Conservation (phyloP, 2,329 filamentous ascomycete genomes). For the Alternaria longipes region DNA sequence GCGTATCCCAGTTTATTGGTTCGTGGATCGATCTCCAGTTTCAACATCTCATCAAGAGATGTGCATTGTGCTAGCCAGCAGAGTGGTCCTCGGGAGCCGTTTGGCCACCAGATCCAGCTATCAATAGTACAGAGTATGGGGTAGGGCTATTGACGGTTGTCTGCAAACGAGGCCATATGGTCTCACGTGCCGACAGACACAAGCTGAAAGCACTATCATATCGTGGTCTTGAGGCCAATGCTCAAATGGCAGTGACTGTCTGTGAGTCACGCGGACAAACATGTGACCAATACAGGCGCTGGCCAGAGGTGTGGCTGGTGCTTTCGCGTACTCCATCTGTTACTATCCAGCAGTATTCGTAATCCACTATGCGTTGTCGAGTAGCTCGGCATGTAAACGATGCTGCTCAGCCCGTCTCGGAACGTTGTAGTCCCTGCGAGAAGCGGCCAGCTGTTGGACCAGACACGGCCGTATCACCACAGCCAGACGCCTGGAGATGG, state of each 20-base stretch:
- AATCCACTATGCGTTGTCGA: conserved; percentile 4
- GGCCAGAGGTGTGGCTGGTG: conserved; percentile 34
- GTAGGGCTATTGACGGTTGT: conserved; percentile 14
- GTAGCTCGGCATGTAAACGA: conserved; percentile 13
- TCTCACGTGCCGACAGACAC: conserved; percentile 25
- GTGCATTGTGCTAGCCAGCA: conserved; percentile 14
- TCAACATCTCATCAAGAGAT: conserved; percentile 17
- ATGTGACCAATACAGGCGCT: conserved; percentile 25
- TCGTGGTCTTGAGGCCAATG: not conserved
- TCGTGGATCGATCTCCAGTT: conserved; percentile 16
- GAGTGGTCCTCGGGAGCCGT: conserved; percentile 22
- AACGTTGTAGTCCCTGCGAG: conserved; percentile 3
- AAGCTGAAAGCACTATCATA: conserved; percentile 27
- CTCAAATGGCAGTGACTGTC: conserved; percentile 9
- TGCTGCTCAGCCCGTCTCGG: conserved; percentile 12
- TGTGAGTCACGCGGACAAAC: conserved; percentile 22
- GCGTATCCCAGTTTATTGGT: conserved; percentile 17
- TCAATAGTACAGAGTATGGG: conserved; percentile 21
- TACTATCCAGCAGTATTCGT: not conserved
- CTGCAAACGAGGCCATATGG: conserved; percentile 14
- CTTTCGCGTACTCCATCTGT: conserved; percentile 4
- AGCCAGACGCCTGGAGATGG: conserved; percentile 5
- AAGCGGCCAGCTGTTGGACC: conserved; percentile 8
- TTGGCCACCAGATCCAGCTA: conserved; percentile 30
- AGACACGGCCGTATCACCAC: conserved; percentile 10